Conservation (phyloP, 2,329 filamentous ascomycete genomes). For the Verticillium zaregamsianum region DNA sequence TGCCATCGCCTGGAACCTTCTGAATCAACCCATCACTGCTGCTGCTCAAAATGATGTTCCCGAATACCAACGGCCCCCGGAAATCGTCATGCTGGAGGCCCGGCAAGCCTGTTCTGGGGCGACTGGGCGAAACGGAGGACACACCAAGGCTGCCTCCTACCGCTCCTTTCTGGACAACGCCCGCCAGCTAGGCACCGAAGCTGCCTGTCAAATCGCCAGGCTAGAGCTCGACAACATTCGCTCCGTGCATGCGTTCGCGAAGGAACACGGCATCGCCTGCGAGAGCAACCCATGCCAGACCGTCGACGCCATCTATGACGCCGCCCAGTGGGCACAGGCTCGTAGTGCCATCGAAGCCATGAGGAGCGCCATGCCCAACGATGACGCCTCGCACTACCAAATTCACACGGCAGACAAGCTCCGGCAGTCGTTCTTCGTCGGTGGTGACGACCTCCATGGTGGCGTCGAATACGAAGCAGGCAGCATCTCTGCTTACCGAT, state of each 20-base stretch:
- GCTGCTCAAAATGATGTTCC: conserved; percentile 1
- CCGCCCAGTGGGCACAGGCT: conserved; percentile 32
- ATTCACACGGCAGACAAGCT: conserved; percentile 39
- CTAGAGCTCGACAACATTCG: conserved; percentile 50
- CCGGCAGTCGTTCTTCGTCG: conserved; percentile 17
- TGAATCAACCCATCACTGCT: background rate
- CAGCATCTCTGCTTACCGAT: conserved; percentile 34
- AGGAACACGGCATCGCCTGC: conserved; percentile 40
- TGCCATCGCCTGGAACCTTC: conserved; percentile 27
- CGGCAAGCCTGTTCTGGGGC: conserved; percentile 45
- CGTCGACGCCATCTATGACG: conserved; percentile 54
- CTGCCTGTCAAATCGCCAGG: conserved; percentile 45
- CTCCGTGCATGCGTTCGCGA: conserved; percentile 50
- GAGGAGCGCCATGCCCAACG: conserved; percentile 35
- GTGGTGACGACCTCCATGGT: conserved; percentile 33
- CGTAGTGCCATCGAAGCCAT: conserved; percentile 37
- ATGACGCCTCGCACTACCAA: conserved; percentile 38
- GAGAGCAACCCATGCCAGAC: conserved; percentile 49
- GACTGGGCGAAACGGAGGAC: conserved; percentile 50
- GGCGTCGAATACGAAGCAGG: conserved; percentile 41
- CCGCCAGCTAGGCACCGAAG: conserved; percentile 36
- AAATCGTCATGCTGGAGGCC: conserved; percentile 45
- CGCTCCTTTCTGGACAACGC: conserved; percentile 46
- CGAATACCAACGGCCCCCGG: conserved; percentile 9
- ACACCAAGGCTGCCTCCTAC: conserved; percentile 43